Conservation (phyloP, 306 rosid species). For the Phaseolus lunatus region DNA sequence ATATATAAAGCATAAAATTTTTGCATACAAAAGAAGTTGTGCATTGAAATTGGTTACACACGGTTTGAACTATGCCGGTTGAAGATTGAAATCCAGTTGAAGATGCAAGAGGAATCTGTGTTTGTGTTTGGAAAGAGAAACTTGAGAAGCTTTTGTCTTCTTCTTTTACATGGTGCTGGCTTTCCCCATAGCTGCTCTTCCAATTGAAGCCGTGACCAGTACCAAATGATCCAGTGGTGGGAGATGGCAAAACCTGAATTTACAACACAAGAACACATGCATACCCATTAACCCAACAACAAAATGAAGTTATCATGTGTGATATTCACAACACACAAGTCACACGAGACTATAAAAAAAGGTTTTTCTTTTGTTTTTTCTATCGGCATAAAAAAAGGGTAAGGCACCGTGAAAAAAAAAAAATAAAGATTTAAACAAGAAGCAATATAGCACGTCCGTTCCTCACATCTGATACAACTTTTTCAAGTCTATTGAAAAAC, state of each 20-base stretch:
- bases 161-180: slow-evolving; percentile 58
- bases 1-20: background rate
- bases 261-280: background rate
- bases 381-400: no score
- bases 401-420: background rate
- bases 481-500: background rate
- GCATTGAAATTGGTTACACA: slow-evolving; percentile 44
- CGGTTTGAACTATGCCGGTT: slow-evolving; percentile 56
- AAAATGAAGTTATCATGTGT: background rate
- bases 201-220: slow-evolving; percentile 66
- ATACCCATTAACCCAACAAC: slow-evolving; percentile 27
- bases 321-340: background rate
- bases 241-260: slow-evolving; percentile 79
- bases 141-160: slow-evolving; percentile 60
- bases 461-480: background rate
- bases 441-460: background rate
- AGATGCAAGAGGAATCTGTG: slow-evolving; percentile 57
- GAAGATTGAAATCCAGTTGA: slow-evolving; percentile 45
- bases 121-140: slow-evolving; percentile 77
- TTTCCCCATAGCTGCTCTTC: slow-evolving; percentile 59
- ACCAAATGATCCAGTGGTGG: slow-evolving; percentile 82
- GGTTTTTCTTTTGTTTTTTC: no score
- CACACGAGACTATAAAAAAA: slow-evolving; percentile 2
- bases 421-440: background rate
- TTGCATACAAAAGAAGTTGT: background rate